These are phyloP conservation scores for Avena atlantica DNA, from an alignment of 176 grass and related monocot genomes.

Conservation along the genomic window DNA sequence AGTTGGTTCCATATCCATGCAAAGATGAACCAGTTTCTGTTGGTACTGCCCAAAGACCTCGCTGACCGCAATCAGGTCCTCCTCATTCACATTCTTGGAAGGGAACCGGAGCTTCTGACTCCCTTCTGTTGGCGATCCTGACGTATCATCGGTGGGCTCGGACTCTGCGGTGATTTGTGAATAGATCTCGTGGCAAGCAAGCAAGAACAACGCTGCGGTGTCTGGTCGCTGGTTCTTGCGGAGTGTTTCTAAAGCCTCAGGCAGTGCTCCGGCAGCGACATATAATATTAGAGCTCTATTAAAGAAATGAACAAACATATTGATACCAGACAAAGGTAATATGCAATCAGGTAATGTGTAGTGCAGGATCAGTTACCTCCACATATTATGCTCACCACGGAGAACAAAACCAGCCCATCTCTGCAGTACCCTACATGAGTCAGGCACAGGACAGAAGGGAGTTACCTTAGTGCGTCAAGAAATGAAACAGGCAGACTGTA, in stretches of 20 bases:
- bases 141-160: constrained; percentile 21
- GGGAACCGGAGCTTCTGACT: constrained; percentile 69
- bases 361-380: constrained; percentile 68
- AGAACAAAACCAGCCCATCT: constrained; percentile 96
- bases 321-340: constrained; percentile 16
- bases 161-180: constrained; percentile 50
- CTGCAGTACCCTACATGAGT: constrained; percentile 74
- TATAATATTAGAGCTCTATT: constrained; percentile 86
- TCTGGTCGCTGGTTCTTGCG: constrained; percentile 80
- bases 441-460: not conserved
- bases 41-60: constrained; percentile 97
- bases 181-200: constrained; percentile 95
- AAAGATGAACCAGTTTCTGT: constrained; percentile 85
- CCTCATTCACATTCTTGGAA: constrained; percentile 68
- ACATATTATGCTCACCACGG: constrained; percentile 88
- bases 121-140: constrained; percentile 23
- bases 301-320: constrained; percentile 34
- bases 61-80: constrained; percentile 71
- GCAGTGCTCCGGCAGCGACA: constrained; percentile 85
- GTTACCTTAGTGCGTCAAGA: not conserved
- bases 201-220: constrained; percentile 86
- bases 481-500: not conserved
- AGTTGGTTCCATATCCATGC: constrained; percentile 73
- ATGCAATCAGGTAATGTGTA: constrained; percentile 4
- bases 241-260: constrained; percentile 83